Conservation (phyloP, 208 protist genomes). For the Acanthamoeba lenticulata region DNA sequence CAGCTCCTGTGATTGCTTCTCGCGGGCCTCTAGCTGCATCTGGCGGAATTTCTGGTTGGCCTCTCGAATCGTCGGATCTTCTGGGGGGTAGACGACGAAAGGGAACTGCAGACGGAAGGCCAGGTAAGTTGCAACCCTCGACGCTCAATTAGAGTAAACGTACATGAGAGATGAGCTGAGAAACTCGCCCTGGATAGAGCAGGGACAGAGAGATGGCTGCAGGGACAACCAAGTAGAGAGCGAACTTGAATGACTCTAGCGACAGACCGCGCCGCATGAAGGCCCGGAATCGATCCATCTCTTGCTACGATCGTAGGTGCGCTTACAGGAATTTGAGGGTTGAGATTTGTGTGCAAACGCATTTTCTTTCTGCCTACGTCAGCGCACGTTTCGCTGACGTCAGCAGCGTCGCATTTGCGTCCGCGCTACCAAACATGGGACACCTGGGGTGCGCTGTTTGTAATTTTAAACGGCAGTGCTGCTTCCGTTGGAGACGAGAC, state of each 20-base stretch:
- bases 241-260: slow-evolving; percentile 1
- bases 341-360: too few species aligned
- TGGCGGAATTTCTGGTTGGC: neutral
- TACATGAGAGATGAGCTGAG: neutral
- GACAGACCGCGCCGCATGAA: neutral
- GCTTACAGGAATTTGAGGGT: too few species aligned
- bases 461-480: too few species aligned
- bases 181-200: neutral
- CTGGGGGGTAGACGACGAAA: neutral
- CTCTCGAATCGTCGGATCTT: neutral
- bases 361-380: too few species aligned
- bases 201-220: neutral
- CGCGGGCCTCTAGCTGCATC: neutral
- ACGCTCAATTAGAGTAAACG: neutral
- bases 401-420: too few species aligned
- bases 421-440: too few species aligned
- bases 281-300: neutral
- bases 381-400: too few species aligned
- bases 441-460: too few species aligned
- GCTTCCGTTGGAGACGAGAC: too few species aligned
- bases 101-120: neutral
- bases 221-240: neutral
- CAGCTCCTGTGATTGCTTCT: neutral
- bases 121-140: neutral
- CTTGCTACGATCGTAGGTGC: neutral